These are phyloP conservation scores for Huntiella savannae DNA, from an alignment of 2,329 filamentous ascomycete species.

Conservation along the genomic window DNA sequence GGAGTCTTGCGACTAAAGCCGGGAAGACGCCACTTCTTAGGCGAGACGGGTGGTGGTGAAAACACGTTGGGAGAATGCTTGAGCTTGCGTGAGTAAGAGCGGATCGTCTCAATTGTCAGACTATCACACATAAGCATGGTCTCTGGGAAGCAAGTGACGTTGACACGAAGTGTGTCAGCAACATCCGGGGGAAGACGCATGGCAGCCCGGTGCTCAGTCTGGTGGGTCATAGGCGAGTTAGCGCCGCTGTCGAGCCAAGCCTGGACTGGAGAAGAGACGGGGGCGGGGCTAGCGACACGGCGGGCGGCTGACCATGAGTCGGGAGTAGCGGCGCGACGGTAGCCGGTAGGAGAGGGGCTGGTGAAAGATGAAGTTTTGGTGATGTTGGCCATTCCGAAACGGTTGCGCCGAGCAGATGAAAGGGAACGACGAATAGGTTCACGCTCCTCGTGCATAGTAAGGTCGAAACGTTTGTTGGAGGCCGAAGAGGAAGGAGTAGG, in stretches of 20 bases:
- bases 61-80: slow-evolving; percentile 18
- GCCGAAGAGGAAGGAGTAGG: too few species aligned
- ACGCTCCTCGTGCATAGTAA: too few species aligned
- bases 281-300: slow-evolving; percentile 16
- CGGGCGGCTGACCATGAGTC: slow-evolving; percentile 6
- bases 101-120: slow-evolving; percentile 37
- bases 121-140: slow-evolving; percentile 37
- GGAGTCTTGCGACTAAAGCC: slow-evolving; percentile 3
- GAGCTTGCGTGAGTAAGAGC: slow-evolving; percentile 34
- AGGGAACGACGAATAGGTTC: too few species aligned
- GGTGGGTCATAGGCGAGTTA: background rate
- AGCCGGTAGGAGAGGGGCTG: background rate
- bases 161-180: slow-evolving; percentile 33
- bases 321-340: slow-evolving; percentile 1
- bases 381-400: too few species aligned
- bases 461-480: too few species aligned
- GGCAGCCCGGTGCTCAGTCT: slow-evolving; percentile 12
- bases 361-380: background rate
- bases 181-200: slow-evolving; percentile 34
- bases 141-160: slow-evolving; percentile 37
- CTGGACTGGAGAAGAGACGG: slow-evolving; percentile 18
- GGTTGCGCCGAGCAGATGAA: too few species aligned
- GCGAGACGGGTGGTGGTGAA: background rate
- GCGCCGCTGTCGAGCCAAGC: slow-evolving; percentile 16
- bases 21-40: slow-evolving; percentile 9